Base-by-base conservation (phyloP, 2,329 filamentous ascomycete species). In the Cladosporium austrohemisphaericum region DNA sequence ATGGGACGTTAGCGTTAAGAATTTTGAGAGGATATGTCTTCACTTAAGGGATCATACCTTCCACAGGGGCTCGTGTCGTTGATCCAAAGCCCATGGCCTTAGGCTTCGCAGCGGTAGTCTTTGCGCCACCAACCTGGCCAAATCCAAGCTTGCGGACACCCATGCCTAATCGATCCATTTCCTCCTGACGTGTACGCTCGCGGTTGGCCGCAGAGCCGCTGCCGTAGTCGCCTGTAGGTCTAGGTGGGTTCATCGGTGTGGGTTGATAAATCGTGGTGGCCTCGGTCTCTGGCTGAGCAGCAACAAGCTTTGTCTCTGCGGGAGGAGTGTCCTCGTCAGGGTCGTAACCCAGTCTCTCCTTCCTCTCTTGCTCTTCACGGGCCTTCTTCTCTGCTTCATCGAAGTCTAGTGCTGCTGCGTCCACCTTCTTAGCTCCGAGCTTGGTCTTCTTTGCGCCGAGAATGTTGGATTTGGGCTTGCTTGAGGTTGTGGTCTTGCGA, bases 351-450 rank as follows among this genome's bases (percentile, higher is more conserved):
- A 98, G 76, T 72, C 95, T 95, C 67, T 86, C 90, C 65, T 96
- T 93, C 58, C 93, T 85, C 69, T 97, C 93, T 2, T 91, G 93
- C 70, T 98, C 93, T 70, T 97, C 93, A 69, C 92, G 95, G 35
- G 93, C 93, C 72, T 94, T 95, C 70, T 88, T 89, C 76, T 98
- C 93, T 3, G 91, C 93, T 68, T 92, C 93, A 57, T 98, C 93
- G 63, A 98, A 98, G 72, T 98, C 92, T 55, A 98, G 61, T 10
- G 83, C 73, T 57, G 91, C 86, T 37, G 76, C 79, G 25, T 73
- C 73, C 26, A 95, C 81, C 76, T 97, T 97, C 81, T 97, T 76
- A 23, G 73, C 74, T 25, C 74, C 74, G 10, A 77, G 63, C 25
- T 72, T 72, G 55, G 69, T 75, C 67, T 76, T 76, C 67, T 76